Base-by-base conservation (phyloP, 805 yeast species). In the Saccharomyces kudriavzevii region DNA sequence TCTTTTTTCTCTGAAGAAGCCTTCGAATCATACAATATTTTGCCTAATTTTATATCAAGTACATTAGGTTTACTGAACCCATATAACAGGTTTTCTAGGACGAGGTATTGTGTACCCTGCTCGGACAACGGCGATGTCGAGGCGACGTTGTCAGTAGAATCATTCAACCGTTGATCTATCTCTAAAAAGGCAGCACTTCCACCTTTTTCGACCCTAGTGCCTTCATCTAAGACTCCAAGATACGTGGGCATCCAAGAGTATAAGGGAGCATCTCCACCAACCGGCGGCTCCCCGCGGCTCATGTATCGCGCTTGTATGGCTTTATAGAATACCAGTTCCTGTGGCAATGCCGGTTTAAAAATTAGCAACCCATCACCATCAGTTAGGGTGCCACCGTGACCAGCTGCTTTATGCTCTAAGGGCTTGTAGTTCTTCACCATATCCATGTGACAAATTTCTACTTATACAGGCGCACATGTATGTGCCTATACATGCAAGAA, bases 21-120 rank as follows among this genome's bases (percentile, higher is more conserved):
- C 13, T 62, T 59, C 5, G 76, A 80, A 67, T 92, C 98, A 60
- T 85, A 82, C 40, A 92, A 70, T 9, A 76, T 64, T 5, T 81
- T 68, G 0, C 99, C 99, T 3, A 92, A 73, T 66, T 92, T 92
- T 48, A 92, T 80, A 66, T 92, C 99, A 57, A 92, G 62, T 1
- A 94, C 77, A 52, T 86, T 79, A 0, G 98, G 97, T 48, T 73
- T 70, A 3, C 49, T 64, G 64, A 76, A 87, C 0, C 89, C 89
- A 52, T 77, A 65, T 28, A 86, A 71, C 2, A 85, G 65, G 67
- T 92, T 94, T 60, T 84, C 84, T 31, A 94, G 70, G 6, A 92
- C 94, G 1, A 91, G 60, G 53, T 76, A 84, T 50, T 68, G 67
- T 47, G 67, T 64, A 6, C 57, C 59, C 22, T 45, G 54, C 11